These are phyloP conservation scores for Xylariales sp. DNA, from an alignment of 2,329 filamentous ascomycete species.

Conservation along the genomic window DNA sequence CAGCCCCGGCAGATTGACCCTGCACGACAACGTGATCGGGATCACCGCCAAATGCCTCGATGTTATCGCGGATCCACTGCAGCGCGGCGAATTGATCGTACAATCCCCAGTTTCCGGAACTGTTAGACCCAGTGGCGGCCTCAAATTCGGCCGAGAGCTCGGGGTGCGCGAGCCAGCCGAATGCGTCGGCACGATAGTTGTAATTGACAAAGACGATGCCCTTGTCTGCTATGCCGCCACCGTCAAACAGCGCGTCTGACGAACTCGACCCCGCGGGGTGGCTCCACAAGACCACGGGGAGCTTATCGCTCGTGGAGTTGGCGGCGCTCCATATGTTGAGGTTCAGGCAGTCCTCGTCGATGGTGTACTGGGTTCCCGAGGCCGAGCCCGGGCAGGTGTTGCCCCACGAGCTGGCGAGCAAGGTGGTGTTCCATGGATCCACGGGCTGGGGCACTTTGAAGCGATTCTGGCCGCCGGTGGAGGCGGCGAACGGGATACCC, in stretches of 20 bases:
- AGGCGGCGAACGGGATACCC: slow-evolving; percentile 19
- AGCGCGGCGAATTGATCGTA: slow-evolving; percentile 17
- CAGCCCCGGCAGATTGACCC: slow-evolving; percentile 11
- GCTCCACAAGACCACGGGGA: slow-evolving; percentile 16
- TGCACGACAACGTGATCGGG: slow-evolving; percentile 12
- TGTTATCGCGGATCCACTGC: slow-evolving; percentile 5
- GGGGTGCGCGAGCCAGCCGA: slow-evolving; percentile 20
- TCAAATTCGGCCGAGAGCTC: slow-evolving; percentile 15
- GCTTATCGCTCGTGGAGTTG: slow-evolving; percentile 9
- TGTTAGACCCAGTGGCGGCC: slow-evolving; percentile 26
- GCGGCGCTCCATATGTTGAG: slow-evolving; percentile 17
- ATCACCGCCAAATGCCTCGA: slow-evolving; percentile 15
- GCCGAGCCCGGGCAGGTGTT: slow-evolving; percentile 6
- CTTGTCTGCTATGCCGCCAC: slow-evolving; percentile 13
- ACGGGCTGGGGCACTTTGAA: slow-evolving; percentile 11
- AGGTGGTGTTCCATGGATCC: slow-evolving; percentile 8
- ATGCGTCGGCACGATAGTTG: slow-evolving; percentile 15
- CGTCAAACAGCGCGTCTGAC: slow-evolving; percentile 38
- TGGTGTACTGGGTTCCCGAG: slow-evolving; percentile 5
- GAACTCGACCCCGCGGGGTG: slow-evolving; percentile 45
- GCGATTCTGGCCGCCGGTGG: slow-evolving; percentile 11
- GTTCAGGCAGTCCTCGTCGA: slow-evolving; percentile 16
- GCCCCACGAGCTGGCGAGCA: slow-evolving; percentile 12
- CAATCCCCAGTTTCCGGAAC: slow-evolving; percentile 22
- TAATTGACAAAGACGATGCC: slow-evolving; percentile 16